Evolutionary conservation across 164 flowering plant genomes (phyloP).

Genomic region (Euptelea pleiosperma): DNA sequence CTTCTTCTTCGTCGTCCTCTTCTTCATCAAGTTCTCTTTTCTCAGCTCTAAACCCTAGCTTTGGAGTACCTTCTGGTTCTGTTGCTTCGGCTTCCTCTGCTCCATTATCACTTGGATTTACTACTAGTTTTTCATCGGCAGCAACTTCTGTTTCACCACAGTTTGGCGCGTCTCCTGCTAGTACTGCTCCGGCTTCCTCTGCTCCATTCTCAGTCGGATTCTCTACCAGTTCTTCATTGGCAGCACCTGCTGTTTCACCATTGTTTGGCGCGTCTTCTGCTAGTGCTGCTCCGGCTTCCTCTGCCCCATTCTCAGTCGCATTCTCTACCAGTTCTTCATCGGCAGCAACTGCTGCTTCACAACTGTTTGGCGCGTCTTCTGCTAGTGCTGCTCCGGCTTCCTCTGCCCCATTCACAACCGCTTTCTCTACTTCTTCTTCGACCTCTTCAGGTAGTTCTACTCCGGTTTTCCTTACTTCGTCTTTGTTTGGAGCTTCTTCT

Average conservation of each 20-base stretch:
- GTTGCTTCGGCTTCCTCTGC: neutral
- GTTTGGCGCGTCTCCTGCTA: neutral
- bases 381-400: neutral
- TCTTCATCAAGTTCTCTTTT: slow-evolving; percentile 4
- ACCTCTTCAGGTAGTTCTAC: neutral
- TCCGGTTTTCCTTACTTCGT: slow-evolving; percentile 1
- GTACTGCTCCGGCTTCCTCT: neutral
- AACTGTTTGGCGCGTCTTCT: slow-evolving; percentile 7
- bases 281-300: neutral
- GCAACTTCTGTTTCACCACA: neutral
- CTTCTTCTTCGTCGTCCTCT: slow-evolving; percentile 8
- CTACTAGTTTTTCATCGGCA: neutral
- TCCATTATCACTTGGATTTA: neutral
- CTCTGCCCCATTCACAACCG: neutral
- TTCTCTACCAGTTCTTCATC: slow-evolving; percentile 6
- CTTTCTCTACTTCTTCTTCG: neutral
- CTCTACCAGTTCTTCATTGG: neutral
- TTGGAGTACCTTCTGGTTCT: slow-evolving; percentile 11
- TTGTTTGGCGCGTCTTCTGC: neutral
- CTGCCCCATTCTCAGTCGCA: slow-evolving; percentile 7
- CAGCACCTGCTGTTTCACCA: neutral
- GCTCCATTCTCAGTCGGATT: neutral
- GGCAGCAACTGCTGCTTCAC: neutral
- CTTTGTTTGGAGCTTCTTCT: slow-evolving; percentile 10
- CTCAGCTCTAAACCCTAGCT: slow-evolving; percentile 2